Evolutionary conservation across 495 filamentous ascomycete species (phyloP).

Genomic region (Penicillium bovifimosum): DNA sequence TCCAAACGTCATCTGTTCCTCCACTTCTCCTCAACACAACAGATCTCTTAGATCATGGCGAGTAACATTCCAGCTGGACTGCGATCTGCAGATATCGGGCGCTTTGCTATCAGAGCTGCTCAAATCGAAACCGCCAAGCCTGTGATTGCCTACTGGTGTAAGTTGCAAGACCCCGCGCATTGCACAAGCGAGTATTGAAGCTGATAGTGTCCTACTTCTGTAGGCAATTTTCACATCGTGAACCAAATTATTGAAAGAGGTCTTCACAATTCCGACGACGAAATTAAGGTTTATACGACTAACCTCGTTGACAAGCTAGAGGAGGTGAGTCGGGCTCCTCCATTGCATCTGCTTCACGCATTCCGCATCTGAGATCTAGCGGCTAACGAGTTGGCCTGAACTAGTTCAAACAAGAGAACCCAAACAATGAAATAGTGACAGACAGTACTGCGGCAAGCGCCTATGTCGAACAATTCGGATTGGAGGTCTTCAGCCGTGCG

Average conservation of each 20-base stretch:
- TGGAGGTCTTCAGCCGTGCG: constrained; percentile 79
- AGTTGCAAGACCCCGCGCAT: constrained; percentile 29
- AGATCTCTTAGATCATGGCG: constrained; percentile 50
- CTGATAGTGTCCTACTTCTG: constrained; percentile 8
- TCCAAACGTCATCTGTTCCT: constrained; percentile 25
- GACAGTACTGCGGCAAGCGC: constrained; percentile 83
- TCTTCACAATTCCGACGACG: constrained; percentile 70
- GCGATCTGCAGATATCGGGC: constrained; percentile 67
- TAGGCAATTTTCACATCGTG: constrained; percentile 89
- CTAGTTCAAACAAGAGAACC: constrained; percentile 62
- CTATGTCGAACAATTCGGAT: constrained; percentile 88
- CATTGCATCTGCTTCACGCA: neutral
- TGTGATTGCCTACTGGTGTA: constrained; percentile 92
- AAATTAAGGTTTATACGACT: constrained; percentile 71
- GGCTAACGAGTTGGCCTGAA: constrained; percentile 7
- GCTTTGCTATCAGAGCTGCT: constrained; percentile 72
- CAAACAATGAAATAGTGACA: constrained; percentile 63
- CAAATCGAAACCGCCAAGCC: constrained; percentile 84
- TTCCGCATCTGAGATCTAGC: neutral
- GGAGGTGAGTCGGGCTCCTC: constrained; percentile 47
- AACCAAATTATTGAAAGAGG: constrained; percentile 79
- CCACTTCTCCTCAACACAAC: neutral
- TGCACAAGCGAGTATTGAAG: constrained; percentile 1
- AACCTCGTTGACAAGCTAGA: constrained; percentile 89
- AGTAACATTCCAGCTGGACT: constrained; percentile 67